These are phyloP conservation scores for Fusarium dlaminii DNA, from an alignment of 2,329 filamentous ascomycete species.

Conservation along the genomic window DNA sequence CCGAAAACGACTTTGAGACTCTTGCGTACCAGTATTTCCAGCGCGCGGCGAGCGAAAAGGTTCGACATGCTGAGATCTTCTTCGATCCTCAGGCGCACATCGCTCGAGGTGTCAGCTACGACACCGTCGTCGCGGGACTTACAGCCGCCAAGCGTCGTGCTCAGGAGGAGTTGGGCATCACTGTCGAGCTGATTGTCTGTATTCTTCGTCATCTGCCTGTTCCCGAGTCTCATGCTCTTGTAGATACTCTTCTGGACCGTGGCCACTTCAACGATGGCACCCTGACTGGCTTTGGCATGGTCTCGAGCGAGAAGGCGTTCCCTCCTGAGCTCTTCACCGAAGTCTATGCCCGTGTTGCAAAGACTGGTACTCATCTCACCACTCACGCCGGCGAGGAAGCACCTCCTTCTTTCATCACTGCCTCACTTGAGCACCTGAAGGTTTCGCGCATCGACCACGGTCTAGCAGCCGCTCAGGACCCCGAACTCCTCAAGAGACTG, in stretches of 20 bases:
- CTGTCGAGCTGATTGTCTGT: constrained; percentile 74
- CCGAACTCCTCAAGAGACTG: constrained; percentile 65
- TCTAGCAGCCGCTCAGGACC: constrained; percentile 70
- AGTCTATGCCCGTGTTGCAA: constrained; percentile 63
- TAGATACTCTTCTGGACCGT: constrained; percentile 43
- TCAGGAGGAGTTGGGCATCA: constrained; percentile 68
- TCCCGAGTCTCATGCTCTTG: constrained; percentile 58
- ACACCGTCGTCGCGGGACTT: constrained; percentile 72
- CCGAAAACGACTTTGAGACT: constrained; percentile 74
- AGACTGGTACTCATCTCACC: constrained; percentile 66
- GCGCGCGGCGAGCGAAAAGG: constrained; percentile 69
- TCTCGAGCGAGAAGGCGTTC: constrained; percentile 68
- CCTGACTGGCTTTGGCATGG: constrained; percentile 72
- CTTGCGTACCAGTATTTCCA: constrained; percentile 78
- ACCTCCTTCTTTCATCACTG: constrained; percentile 70
- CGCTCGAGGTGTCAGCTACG: constrained; percentile 68
- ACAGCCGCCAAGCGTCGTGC: constrained; percentile 68
- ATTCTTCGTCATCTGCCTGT: constrained; percentile 76
- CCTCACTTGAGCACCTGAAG: constrained; percentile 69
- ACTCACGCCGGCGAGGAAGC: constrained; percentile 83
- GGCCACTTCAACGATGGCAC: constrained; percentile 61
- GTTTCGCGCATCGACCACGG: constrained; percentile 80
- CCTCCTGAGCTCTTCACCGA: constrained; percentile 69
- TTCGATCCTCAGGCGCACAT: constrained; percentile 84
- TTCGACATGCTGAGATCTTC: constrained; percentile 80